Conservation (phyloP, 179 eudicot species). For the Heliamphora pulchella region DNA sequence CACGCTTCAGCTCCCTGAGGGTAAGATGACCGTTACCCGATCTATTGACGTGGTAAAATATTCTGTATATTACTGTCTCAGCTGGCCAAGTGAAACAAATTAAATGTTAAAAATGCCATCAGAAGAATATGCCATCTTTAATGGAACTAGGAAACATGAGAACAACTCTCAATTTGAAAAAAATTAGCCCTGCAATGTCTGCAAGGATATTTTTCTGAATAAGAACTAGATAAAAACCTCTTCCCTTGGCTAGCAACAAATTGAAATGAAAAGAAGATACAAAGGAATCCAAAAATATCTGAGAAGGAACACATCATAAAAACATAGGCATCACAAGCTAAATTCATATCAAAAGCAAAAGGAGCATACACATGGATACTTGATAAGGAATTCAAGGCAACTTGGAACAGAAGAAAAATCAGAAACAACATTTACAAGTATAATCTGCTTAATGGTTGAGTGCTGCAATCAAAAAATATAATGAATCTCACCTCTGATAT, state of each 20-base stretch:
- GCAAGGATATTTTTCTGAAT: not conserved
- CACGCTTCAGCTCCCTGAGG: constrained; percentile 89
- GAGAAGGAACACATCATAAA: not conserved
- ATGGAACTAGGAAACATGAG: not conserved
- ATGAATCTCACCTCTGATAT: not conserved
- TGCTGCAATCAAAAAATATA: not conserved
- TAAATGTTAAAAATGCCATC: constrained; percentile 19
- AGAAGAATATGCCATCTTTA: not conserved
- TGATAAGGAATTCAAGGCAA: not conserved
- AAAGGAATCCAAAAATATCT: not conserved
- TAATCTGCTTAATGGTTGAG: not conserved
- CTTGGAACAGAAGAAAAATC: not conserved
- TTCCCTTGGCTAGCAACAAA: not conserved
- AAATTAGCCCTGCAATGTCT: not conserved
- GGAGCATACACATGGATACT: not conserved
- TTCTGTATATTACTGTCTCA: constrained; percentile 96
- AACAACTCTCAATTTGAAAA: constrained; percentile 4
- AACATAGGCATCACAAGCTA: not conserved
- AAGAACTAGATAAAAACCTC: not conserved
- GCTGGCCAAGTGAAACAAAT: constrained; percentile 46
- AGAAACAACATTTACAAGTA: not conserved
- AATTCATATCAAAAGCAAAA: not conserved
- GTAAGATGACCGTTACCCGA: constrained; percentile 81
- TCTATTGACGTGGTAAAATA: constrained; percentile 90
- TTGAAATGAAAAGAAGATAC: not conserved